Conservation (phyloP, 2,329 filamentous ascomycete species). For the Fusarium globosum region DNA sequence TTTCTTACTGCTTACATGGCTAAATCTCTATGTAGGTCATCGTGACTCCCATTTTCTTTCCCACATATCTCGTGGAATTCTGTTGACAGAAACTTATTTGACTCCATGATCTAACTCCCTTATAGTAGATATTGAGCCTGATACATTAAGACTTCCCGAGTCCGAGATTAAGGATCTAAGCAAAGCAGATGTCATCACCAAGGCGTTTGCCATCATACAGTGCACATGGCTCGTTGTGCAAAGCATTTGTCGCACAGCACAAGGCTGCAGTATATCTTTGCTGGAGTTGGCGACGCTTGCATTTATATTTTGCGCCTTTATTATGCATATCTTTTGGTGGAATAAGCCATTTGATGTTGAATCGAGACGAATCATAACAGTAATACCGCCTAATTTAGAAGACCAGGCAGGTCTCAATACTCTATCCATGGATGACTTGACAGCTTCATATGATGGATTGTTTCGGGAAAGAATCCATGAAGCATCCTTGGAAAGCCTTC, state of each 20-base stretch:
- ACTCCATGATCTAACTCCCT: accelerated
- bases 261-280: not conserved
- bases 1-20: not conserved
- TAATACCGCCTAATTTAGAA: too few relatives aligned
- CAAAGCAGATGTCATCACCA: not conserved
- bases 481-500: too few relatives aligned
- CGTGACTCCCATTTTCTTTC: not conserved
- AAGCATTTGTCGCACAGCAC: accelerated
- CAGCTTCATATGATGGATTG: too few relatives aligned
- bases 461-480: too few relatives aligned
- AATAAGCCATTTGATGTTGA: not conserved
- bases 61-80: not conserved
- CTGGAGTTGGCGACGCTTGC: not conserved
- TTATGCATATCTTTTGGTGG: not conserved
- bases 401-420: accelerated
- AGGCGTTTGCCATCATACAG: not conserved
- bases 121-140: accelerated
- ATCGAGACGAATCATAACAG: not conserved
- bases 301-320: not conserved
- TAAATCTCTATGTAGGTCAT: not conserved
- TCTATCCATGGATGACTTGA: not conserved
- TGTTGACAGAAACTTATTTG: accelerated
- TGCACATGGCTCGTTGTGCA: not conserved
- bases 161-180: accelerated
- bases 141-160: not conserved